Conservation (phyloP, 1,284 basidiomycete genomes). For the Neonothopanus nambi region DNA sequence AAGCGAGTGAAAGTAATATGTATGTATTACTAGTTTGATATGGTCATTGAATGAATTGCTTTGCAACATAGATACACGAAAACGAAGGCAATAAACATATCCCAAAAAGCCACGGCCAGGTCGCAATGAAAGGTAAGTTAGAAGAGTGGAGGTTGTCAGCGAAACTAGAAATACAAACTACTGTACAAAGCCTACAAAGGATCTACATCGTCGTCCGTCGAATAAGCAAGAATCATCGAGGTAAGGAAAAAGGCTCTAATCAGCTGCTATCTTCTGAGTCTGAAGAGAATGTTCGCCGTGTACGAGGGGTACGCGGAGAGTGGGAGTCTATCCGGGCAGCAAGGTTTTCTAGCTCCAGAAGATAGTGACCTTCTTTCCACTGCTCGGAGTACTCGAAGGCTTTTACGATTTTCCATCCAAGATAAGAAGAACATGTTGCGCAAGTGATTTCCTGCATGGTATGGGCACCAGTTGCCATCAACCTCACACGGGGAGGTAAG, state of each 20-base stretch:
- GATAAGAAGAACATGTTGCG: conserved; percentile 45
- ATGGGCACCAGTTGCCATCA: conserved; percentile 66
- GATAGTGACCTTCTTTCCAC: conserved; percentile 61
- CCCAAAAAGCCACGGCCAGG: not conserved
- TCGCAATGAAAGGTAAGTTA: not conserved
- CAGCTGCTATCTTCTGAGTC: conserved; percentile 17
- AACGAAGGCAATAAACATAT: conserved; percentile 10
- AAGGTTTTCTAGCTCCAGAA: conserved; percentile 54
- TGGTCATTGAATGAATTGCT: not conserved
- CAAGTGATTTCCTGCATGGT: conserved; percentile 59
- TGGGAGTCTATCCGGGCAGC: conserved; percentile 11
- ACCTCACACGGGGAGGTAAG: conserved; percentile 42
- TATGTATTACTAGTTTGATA: no score
- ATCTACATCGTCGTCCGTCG: not conserved
- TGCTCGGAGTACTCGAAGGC: conserved; percentile 57
- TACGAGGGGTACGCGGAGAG: not conserved
- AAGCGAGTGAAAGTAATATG: no score
- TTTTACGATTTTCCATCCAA: conserved; percentile 64
- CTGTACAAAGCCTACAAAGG: conserved; percentile 8
- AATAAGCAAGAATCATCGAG: not conserved
- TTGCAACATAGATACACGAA: not conserved
- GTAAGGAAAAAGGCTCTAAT: not conserved
- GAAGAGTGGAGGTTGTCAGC: not conserved
- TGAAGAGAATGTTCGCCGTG: conserved; percentile 8
- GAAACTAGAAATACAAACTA: conserved; percentile 17